A percentile compares a stretch with the other conserved stretches of the same genome.
These are phyloP conservation scores for Debaryomyces subglobosus DNA, from an alignment of 1,139 yeast genomes.

Conservation along the genomic window DNA sequence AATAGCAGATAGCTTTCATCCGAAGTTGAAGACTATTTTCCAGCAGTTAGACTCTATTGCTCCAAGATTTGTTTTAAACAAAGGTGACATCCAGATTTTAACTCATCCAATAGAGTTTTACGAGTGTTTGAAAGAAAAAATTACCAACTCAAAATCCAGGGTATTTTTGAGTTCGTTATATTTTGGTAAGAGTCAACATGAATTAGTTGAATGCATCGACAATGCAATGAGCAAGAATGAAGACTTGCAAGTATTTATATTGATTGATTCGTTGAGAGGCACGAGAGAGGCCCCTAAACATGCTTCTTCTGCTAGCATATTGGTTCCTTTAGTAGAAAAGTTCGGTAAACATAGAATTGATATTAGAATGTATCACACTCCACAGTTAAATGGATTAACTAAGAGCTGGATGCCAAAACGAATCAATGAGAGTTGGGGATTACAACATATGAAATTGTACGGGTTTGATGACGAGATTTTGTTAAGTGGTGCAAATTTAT, in stretches of 20 bases:
- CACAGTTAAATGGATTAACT: conserved; percentile 72
- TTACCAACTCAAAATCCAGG: conserved; percentile 55
- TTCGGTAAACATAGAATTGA: conserved; percentile 74
- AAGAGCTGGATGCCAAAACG: conserved; percentile 74
- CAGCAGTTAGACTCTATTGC: conserved; percentile 66
- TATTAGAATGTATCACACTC: conserved; percentile 86
- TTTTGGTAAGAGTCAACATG: conserved; percentile 81
- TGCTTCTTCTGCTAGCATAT: conserved; percentile 71
- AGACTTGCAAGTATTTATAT: conserved; percentile 65
- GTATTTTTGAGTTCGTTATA: conserved; percentile 85
- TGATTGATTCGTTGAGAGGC: conserved; percentile 89
- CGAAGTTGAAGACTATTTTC: conserved; percentile 50
- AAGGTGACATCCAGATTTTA: conserved; percentile 66
- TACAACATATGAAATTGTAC: conserved; percentile 96
- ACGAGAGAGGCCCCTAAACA: conserved; percentile 86
- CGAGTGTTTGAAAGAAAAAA: conserved; percentile 57
- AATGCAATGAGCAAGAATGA: conserved; percentile 62
- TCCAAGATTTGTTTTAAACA: conserved; percentile 65
- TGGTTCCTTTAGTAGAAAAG: conserved; percentile 67
- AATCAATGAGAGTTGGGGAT: conserved; percentile 87
- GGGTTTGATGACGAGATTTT: conserved; percentile 92
- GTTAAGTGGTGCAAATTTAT: conserved; percentile 88
- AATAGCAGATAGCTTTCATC: conserved; percentile 40
- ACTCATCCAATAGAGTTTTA: conserved; percentile 74
- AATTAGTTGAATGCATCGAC: conserved; percentile 62